phyloP scores from a whole-genome alignment of 2,329 filamentous ascomycete species.

The Verticillium klebahnii region DNA sequence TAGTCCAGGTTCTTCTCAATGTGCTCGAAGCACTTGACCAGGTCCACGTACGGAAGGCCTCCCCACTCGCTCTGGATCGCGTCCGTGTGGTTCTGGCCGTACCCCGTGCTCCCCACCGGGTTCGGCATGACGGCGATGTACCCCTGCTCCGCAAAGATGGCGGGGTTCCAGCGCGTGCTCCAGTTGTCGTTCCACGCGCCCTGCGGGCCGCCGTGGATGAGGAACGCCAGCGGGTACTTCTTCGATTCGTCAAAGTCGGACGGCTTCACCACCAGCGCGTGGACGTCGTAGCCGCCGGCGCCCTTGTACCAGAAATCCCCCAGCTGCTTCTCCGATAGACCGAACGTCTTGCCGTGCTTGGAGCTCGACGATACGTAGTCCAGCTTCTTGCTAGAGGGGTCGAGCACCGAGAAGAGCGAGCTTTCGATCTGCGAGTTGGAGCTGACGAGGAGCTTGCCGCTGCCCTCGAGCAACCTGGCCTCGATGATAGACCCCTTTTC shows the following conservation, averaged over 20 bases:
- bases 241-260: conserved; percentile 63
- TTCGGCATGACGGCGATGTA: conserved; percentile 81
- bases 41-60: conserved; percentile 75
- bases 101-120: conserved; percentile 78
- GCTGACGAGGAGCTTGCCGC: conserved; percentile 55
- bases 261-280: conserved; percentile 65
- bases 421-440: conserved; percentile 69
- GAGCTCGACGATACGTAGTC: conserved; percentile 58
- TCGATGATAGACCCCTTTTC: conserved; percentile 50
- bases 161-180: conserved; percentile 82
- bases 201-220: conserved; percentile 82
- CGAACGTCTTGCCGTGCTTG: conserved; percentile 61
- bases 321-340: conserved; percentile 58
- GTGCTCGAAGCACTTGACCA: conserved; percentile 74
- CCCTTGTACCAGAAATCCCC: conserved; percentile 65
- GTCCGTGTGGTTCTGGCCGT: conserved; percentile 72
- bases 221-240: conserved; percentile 73
- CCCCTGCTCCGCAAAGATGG: conserved; percentile 81
- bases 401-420: conserved; percentile 61
- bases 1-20: conserved; percentile 61
- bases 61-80: conserved; percentile 81
- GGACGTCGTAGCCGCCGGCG: conserved; percentile 59
- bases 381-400: conserved; percentile 32
- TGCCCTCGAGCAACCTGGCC: conserved; percentile 45
- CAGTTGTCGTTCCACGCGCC: conserved; percentile 71